Evolutionary conservation across 78 protist genomes (phyloP), one percentile per base, ranked within the genome.

Genomic region (Salpingoeca rosetta): DNA sequence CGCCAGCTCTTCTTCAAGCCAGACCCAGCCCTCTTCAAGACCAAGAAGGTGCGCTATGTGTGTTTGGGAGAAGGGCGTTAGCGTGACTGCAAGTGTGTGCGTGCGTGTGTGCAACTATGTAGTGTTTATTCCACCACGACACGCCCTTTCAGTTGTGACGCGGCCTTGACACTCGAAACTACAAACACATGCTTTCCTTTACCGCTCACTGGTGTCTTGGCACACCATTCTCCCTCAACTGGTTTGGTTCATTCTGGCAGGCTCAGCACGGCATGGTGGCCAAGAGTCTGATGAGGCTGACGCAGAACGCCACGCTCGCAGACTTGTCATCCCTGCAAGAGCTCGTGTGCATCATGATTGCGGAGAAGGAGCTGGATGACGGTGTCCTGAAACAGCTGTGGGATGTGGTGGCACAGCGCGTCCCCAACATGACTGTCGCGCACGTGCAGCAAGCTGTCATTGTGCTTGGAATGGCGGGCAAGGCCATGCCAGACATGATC

Each of bases 321-420:
- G 92, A 90, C 39, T 80, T 88, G 28, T 90, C 92, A 7, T 90
- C 89, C 27, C 56, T 92, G 2, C 92, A 92, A 41, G 92, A 92
- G 80, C 57, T 92, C 43, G 77, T 92, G 1, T n/a, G 31, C 35
- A 42, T 72, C 22, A 28, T 85, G 25, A 26, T n/a, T 1, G 81
- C 56, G 40, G 45, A 81, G 38, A 44, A 44, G 0, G n/a, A 51
- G 0, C 36, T 89, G 22, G 31, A 72, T 40, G 84, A 17, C 27
- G 38, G 56, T 10, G 88, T 88, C 39, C 3, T 87, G 1, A 37
- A 89, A 7, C 42, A 44, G 43, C 88, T 93, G 75, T 93, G 95
- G 95, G 91, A 91, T 45, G 77, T 90, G 38, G 86, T 93, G 36
- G 26, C 73, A 39, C 40, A 22, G 28, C 31, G n/a, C 2, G 88